Conservation (phyloP, 768 basidiomycete genomes). For the Calocera cornea region DNA sequence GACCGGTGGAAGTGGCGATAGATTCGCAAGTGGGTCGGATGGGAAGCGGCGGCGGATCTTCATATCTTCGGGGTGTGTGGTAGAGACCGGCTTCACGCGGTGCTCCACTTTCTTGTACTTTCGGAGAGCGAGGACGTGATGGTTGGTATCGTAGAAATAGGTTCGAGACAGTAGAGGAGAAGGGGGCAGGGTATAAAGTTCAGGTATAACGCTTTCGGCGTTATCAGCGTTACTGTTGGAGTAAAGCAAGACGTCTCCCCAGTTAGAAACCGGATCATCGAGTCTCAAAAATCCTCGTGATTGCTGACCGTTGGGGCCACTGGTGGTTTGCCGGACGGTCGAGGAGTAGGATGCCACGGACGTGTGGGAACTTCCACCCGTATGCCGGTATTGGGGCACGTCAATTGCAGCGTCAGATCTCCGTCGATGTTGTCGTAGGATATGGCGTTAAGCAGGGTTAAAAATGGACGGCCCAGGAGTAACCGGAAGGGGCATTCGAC, state of each 20-base stretch:
- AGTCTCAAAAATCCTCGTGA: neutral
- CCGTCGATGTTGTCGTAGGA: neutral
- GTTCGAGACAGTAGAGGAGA: neutral
- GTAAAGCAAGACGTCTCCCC: neutral
- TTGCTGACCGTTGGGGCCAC: too few species aligned
- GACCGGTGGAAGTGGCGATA: constrained; percentile 21
- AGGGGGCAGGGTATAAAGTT: neutral
- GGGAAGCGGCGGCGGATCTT: constrained; percentile 18
- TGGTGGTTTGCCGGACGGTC: too few species aligned
- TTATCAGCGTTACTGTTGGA: neutral
- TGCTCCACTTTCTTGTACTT: neutral
- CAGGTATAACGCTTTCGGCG: neutral
- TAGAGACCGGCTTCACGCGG: neutral
- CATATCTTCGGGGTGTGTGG: neutral
- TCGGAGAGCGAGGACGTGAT: neutral
- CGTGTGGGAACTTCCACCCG: neutral
- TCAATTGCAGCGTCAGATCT: neutral
- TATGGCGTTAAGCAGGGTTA: neutral
- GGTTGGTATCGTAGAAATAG: neutral
- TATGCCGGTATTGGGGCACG: neutral
- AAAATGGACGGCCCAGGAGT: neutral
- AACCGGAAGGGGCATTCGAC: neutral
- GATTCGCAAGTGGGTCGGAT: constrained; percentile 23
- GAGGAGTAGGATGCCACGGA: neutral
- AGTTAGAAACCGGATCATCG: neutral